phyloP scores from a whole-genome alignment of 179 eudicot genomes.

The Drosera spatulata region DNA sequence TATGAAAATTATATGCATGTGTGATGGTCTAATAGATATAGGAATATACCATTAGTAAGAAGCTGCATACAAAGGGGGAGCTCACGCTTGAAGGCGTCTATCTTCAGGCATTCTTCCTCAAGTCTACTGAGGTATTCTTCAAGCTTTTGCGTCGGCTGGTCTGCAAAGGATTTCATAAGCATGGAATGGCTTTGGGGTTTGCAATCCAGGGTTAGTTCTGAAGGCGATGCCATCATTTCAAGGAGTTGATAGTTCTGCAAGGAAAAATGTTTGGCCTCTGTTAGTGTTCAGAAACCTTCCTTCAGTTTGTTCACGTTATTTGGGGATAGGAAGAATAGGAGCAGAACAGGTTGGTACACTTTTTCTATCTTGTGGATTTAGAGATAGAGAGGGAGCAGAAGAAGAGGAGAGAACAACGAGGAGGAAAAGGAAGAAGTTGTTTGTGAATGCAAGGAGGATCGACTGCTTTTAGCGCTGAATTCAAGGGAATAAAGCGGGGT shows the following conservation, averaged over 20 bases:
- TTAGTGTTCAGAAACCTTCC: neutral
- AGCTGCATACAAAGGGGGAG: conserved; percentile 97
- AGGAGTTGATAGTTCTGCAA: neutral
- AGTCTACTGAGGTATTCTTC: conserved; percentile 71
- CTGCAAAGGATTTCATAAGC: conserved; percentile 61
- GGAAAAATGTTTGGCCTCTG: neutral
- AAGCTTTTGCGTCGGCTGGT: conserved; percentile 34
- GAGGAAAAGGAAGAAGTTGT: conserved; percentile 16
- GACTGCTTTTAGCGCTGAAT: conserved; percentile 48
- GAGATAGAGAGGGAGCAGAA: conserved; percentile 19
- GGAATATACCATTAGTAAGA: conserved; percentile 64
- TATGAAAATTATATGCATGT: too few species aligned
- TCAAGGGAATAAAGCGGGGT: conserved; percentile 78
- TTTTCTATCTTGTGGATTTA: conserved; percentile 16
- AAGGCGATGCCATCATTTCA: conserved; percentile 68
- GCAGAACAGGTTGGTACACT: conserved; percentile 12
- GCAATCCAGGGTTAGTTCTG: conserved; percentile 72
- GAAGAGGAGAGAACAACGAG: too few species aligned
- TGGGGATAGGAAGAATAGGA: conserved; percentile 16
- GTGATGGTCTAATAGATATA: too few species aligned
- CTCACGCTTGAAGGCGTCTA: conserved; percentile 95
- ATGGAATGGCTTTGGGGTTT: conserved; percentile 70
- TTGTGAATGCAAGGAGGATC: conserved; percentile 70
- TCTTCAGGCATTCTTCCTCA: conserved; percentile 88
- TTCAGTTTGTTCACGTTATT: conserved; percentile 22